These are phyloP conservation scores for Syncephalis plumigaleata DNA, from an alignment of 371 early-diverging fungal species.

Conservation along the genomic window DNA sequence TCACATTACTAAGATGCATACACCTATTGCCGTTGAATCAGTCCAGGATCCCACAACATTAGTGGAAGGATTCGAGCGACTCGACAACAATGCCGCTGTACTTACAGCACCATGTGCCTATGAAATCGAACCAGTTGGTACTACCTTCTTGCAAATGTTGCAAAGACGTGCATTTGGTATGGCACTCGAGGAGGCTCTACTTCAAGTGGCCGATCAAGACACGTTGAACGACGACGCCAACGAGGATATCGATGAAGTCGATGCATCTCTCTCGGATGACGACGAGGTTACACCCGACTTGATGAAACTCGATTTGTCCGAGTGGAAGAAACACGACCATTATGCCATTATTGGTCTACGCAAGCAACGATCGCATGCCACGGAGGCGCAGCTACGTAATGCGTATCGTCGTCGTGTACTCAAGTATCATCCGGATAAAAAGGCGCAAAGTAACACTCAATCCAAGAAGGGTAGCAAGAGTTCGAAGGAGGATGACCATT, in stretches of 20 bases:
- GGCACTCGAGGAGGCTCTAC: too few relatives aligned
- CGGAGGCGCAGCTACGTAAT: slow-evolving; percentile 50
- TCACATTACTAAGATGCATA: too few relatives aligned
- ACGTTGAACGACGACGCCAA: slow-evolving; percentile 26
- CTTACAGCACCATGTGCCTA: too few relatives aligned
- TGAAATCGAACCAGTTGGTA: too few relatives aligned
- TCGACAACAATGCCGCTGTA: too few relatives aligned
- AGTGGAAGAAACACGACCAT: slow-evolving; percentile 83
- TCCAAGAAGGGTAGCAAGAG: slow-evolving; percentile 11
- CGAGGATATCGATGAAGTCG: slow-evolving; percentile 32
- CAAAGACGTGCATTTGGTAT: too few relatives aligned
- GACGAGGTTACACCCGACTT: slow-evolving; percentile 46
- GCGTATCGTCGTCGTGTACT: slow-evolving; percentile 75
- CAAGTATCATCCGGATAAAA: slow-evolving; percentile 80
- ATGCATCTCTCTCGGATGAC: slow-evolving; percentile 23
- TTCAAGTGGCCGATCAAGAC: neutral
- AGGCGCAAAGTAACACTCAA: slow-evolving; percentile 44
- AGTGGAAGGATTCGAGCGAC: too few relatives aligned
- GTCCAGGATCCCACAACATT: too few relatives aligned
- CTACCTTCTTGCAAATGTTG: too few relatives aligned
- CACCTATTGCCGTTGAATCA: too few relatives aligned
- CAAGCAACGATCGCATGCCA: slow-evolving; percentile 62
- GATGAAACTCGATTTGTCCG: slow-evolving; percentile 52
- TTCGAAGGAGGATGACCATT: slow-evolving; percentile 59
- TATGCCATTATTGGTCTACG: slow-evolving; percentile 73